phyloP scores from a whole-genome alignment of 306 rosid genomes.

The Spatholobus suberectus region DNA sequence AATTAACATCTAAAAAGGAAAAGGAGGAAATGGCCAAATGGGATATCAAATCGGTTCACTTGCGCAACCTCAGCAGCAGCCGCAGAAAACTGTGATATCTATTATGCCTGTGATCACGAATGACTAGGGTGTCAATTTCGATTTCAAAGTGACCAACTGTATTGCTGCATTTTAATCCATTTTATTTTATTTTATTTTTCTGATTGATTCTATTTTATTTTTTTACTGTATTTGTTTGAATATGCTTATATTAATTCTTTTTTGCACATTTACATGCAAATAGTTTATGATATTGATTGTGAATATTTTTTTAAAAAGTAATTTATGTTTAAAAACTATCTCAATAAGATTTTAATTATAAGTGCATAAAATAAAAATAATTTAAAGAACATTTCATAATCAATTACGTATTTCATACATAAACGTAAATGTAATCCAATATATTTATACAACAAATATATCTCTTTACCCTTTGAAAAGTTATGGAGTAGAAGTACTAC shows the following conservation, averaged over 20 bases:
- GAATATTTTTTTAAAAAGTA: not conserved
- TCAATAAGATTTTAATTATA: not conserved
- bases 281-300: not conserved
- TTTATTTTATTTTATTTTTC: not conserved
- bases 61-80: constrained; percentile 13
- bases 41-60: not conserved
- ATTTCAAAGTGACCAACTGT: not conserved
- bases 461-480: not conserved
- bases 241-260: not conserved
- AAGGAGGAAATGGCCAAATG: not conserved
- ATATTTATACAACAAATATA: not conserved
- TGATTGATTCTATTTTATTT: too few species aligned
- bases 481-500: not conserved
- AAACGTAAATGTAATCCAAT: not conserved
- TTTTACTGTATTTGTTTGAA: not conserved
- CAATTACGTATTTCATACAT: not conserved
- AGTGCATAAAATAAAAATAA: not conserved
- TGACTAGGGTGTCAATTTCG: not conserved
- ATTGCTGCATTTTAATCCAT: not conserved
- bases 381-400: not conserved
- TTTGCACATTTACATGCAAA: not conserved
- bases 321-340: not conserved
- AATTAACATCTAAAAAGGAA: not conserved
- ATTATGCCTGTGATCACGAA: not conserved
- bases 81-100: not conserved